phyloP scores from a whole-genome alignment of 495 filamentous ascomycete species.

The Neurospora sp. region DNA sequence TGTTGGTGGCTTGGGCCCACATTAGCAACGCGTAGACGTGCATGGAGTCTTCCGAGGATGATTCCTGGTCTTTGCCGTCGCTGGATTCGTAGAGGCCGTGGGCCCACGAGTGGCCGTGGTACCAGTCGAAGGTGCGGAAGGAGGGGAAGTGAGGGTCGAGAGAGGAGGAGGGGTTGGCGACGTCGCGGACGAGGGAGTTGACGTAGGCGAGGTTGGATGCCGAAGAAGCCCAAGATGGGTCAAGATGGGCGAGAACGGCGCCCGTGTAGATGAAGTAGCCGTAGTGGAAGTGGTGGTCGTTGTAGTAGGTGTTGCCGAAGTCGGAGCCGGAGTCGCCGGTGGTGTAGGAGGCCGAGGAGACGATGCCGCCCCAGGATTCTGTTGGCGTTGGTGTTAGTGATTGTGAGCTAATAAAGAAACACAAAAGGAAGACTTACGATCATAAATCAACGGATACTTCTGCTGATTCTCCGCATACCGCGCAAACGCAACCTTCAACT shows the following conservation, averaged over 20 bases:
- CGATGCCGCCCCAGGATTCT: conserved; percentile 73
- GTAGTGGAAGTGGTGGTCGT: conserved; percentile 94
- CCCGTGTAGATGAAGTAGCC: conserved; percentile 87
- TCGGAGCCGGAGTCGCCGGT: conserved; percentile 61
- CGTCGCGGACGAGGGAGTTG: conserved; percentile 67
- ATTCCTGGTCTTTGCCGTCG: conserved; percentile 91
- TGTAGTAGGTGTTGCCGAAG: conserved; percentile 81
- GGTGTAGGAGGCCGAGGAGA: conserved; percentile 70
- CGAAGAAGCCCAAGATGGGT: conserved; percentile 59
- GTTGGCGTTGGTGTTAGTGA: conserved; percentile 6
- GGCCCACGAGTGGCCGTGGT: conserved; percentile 91
- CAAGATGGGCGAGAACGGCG: conserved; percentile 72
- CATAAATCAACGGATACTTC: conserved; percentile 69
- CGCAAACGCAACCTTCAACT: conserved; percentile 68
- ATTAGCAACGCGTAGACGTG: conserved; percentile 86
- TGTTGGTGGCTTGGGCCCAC: conserved; percentile 72
- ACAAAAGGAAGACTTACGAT: conserved; percentile 34
- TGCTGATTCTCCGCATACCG: conserved; percentile 70
- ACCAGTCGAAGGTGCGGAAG: conserved; percentile 88
- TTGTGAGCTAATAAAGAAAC: no score
- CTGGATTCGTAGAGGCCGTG: conserved; percentile 85
- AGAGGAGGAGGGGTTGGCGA: conserved; percentile 58
- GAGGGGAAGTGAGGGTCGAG: conserved; percentile 73
- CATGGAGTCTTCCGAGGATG: conserved; percentile 81
- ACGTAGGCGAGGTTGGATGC: conserved; percentile 64